Base-by-base conservation (phyloP, 2,329 filamentous ascomycete genomes). In the Fusarium sp. region DNA sequence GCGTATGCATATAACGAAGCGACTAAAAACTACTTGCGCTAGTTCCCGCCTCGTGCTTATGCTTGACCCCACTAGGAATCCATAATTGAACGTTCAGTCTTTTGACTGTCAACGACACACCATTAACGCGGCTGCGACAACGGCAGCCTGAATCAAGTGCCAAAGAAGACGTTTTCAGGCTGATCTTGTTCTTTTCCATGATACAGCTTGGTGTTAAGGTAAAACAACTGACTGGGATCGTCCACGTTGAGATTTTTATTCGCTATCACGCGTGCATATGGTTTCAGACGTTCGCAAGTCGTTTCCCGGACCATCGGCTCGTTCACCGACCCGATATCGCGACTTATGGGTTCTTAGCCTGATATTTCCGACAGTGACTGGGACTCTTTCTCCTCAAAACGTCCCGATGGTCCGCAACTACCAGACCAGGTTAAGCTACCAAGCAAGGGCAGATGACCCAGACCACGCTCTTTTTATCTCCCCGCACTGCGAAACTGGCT, bases 1-100 rank as follows among this genome's bases (percentile, higher is more conserved):
- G 39, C 28, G 46, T 64, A 77, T 77, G 75, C 71, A 75, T 69
- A 42, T 76, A 77, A 61, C 59, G 73, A 73, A 68, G 70, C 62
- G 54, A 60, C 68, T 72, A 71, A 68, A 63, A 65, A 42, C 49
- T 50, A 55, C 56, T 44, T 70, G 62, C 69, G 48, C 67, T 77
- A 77, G 76, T 59, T 76, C 76, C 76, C 74, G 76, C 57, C 52
- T 65, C 51, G 62, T 49, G 62, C 34, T 65, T 53, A 60, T 49
- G 61, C 32, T 32, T 19, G 26, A 56, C 60, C 55, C 60, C 47
- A 59, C 56, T 57, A 67, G 67, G 34, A 19, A 36, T 36, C 56
- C 56, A 61, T 62, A 57, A 69, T 68, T 72, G 69, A 64, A 57
- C 52, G n/a, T n/a, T n/a, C n/a, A n/a, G n/a, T n/a, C n/a, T n/a